Evolutionary conservation across 768 basidiomycete genomes (phyloP), one percentile per base, ranked within the genome.

Genomic region (Termitomyces sp.): DNA sequence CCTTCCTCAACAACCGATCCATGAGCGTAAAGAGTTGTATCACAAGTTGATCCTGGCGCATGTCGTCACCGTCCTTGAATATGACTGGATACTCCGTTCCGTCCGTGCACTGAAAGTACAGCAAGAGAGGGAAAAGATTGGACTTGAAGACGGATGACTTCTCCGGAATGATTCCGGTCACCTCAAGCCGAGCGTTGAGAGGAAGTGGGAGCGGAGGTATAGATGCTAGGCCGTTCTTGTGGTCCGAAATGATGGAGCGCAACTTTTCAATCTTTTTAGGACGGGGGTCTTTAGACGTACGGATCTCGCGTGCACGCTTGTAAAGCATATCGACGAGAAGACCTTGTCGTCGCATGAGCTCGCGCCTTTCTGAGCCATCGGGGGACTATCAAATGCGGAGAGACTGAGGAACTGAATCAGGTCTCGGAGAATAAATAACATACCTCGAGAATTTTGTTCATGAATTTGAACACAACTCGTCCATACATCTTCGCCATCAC

Each of bases 21-120:
- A 99, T 99, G 28, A 99, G 83, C 16, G 94, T 97, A 71, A 99
- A 95, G n/a, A 98, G 79, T 71, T 99, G 97, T 51, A 98, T 89
- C 28, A 98, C 95, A 38, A 99, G 84, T 70, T 99, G 97, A 69
- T 99, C 97, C 71, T 99, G 97, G 22, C 97, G 87, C 80, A 98
- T 88, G 68, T 99, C 97, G 68, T 98, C 97, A 14, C 97, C 97
- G 64, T 98, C 95, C 73, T 98, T 99, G 81, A 98, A 98, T 59
- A 99, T 98, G 53, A 98, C 83, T 0, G 95, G 91, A 70, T 90
- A 98, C 68, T 94, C 91, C 16, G 85, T 81, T 10, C 90, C 87
- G 57, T 92, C 89, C 10, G 85, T 77, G 63, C 90, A 90, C 64
- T 92, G 87, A 72, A 98, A 96, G 70, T 90, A 93, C 18, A 99